phyloP scores from a whole-genome alignment of 345 rosid genomes.

The Lumnitzera racemosa region DNA sequence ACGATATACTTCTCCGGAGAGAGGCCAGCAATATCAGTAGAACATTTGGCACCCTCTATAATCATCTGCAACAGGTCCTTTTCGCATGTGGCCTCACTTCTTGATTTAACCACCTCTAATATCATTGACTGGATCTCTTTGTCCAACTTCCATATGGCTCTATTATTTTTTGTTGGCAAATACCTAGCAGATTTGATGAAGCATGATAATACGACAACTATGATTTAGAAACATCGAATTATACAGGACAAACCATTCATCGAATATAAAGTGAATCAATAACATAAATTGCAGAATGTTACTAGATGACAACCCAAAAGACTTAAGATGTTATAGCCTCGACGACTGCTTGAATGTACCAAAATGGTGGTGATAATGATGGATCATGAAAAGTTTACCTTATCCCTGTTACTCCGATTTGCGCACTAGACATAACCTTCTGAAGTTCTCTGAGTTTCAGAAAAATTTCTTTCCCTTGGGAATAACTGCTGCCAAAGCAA shows the following conservation, averaged over 20 bases:
- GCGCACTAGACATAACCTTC: conserved; percentile 16
- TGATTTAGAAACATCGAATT: too few species aligned
- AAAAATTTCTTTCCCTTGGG: conserved; percentile 41
- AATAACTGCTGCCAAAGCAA: conserved; percentile 45
- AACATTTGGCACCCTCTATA: conserved; percentile 18
- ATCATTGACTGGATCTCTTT: conserved; percentile 21
- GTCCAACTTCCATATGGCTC: conserved; percentile 35
- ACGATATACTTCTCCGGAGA: conserved; percentile 25
- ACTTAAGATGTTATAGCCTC: too few species aligned
- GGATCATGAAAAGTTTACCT: conserved; percentile 11
- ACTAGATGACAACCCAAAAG: background rate
- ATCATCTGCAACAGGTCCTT: conserved; percentile 35
- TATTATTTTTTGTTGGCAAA: conserved; percentile 25
- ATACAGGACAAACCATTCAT: too few species aligned
- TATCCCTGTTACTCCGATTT: conserved; percentile 20
- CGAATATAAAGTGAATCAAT: too few species aligned
- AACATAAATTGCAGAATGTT: background rate
- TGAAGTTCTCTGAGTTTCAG: conserved; percentile 28
- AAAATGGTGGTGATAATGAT: background rate
- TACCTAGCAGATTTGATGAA: conserved; percentile 18
- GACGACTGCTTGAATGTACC: background rate
- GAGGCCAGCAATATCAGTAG: conserved; percentile 3
- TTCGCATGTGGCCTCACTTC: conserved; percentile 8
- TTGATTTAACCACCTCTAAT: conserved; percentile 17
- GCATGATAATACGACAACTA: too few species aligned